Conservation (phyloP, 1,139 yeast genomes). For the Arxiozyma slooffiae region DNA sequence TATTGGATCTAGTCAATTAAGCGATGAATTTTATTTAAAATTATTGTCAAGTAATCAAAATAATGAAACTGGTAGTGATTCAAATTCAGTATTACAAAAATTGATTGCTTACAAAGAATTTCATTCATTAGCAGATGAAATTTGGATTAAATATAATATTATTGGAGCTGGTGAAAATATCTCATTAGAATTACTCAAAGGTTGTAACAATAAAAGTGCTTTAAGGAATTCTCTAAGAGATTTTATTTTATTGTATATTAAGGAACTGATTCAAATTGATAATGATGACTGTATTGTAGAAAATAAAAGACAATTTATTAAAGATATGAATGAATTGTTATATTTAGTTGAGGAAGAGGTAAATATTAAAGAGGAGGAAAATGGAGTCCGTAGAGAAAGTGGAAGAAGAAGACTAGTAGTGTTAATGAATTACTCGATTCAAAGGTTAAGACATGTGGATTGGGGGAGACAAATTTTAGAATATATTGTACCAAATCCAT, state of each 20-base stretch:
- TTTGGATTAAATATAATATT: background rate
- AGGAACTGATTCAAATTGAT: background rate
- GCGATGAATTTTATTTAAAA: slow-evolving; percentile 1
- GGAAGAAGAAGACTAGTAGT: background rate
- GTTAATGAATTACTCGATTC: background rate
- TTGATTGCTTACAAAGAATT: background rate
- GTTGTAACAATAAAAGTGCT: background rate
- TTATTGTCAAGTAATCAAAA: background rate
- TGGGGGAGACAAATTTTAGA: slow-evolving; percentile 1
- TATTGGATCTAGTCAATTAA: slow-evolving; percentile 3
- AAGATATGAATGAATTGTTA: background rate
- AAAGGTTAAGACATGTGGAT: background rate
- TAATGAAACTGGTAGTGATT: background rate
- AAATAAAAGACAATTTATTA: background rate
- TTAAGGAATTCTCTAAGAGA: background rate
- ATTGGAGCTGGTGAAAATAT: background rate
- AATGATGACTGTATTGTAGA: background rate
- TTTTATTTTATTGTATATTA: background rate
- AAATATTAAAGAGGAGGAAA: background rate
- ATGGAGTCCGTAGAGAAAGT: background rate
- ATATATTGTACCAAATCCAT: slow-evolving; percentile 21
- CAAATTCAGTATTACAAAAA: background rate
- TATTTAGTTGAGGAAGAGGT: background rate
- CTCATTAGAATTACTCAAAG: background rate
- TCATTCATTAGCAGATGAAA: background rate